These are phyloP conservation scores for Dendrocalamus latiflorus DNA, from an alignment of 202 grass and related monocot genomes.

Conservation along the genomic window DNA sequence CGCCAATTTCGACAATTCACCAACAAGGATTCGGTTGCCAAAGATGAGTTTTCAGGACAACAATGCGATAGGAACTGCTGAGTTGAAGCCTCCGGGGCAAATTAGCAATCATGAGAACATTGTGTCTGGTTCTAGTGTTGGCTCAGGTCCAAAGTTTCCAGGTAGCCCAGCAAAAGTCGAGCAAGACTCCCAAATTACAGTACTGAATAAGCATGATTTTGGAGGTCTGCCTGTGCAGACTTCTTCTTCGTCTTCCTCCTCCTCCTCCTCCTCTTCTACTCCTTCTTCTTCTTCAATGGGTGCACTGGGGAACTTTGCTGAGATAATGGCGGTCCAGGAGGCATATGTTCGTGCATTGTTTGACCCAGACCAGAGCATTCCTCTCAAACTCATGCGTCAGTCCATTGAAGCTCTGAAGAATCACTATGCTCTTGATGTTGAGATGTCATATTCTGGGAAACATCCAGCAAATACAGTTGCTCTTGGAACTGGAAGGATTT, in stretches of 20 bases:
- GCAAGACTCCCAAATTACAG: neutral
- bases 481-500: neutral
- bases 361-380: neutral
- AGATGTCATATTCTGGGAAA: slow-evolving; percentile 9
- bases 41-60: neutral
- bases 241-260: neutral
- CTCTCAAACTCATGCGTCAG: neutral
- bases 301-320: neutral
- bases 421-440: neutral
- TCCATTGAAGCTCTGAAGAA: neutral
- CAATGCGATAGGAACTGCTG: neutral
- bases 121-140: neutral
- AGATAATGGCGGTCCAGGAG: neutral
- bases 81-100: neutral
- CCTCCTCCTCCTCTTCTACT: too few relatives aligned
- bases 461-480: slow-evolving; percentile 15
- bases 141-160: neutral
- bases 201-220: neutral
- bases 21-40: neutral
- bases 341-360: neutral
- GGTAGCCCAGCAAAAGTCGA: neutral
- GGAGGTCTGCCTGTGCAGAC: neutral
- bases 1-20: too few relatives aligned
- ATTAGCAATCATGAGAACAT: neutral
- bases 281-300: neutral